These are phyloP conservation scores for Platanthera guangdongensis DNA, from an alignment of 106 monocot genomes.

Conservation along the genomic window DNA sequence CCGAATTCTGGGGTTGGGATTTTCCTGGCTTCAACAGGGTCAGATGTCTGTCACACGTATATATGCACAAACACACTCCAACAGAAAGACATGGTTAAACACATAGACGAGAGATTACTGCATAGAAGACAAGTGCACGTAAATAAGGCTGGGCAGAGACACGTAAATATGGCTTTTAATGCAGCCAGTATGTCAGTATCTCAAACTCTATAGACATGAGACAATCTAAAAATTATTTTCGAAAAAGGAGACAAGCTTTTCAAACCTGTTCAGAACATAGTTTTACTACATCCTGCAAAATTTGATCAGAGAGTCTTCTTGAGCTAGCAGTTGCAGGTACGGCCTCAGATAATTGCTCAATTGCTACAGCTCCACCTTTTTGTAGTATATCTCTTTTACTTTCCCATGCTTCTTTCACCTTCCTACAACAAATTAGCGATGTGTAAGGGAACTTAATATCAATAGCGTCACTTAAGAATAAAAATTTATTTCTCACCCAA, in stretches of 20 bases:
- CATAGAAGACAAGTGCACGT: background rate
- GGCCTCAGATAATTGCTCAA: constrained; percentile 82
- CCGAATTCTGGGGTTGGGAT: too few relatives aligned
- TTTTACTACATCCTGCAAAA: constrained; percentile 30
- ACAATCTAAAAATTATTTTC: background rate
- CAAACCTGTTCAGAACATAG: constrained; percentile 66
- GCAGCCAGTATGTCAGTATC: background rate
- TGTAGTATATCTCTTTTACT: constrained; percentile 71
- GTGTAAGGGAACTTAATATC: background rate
- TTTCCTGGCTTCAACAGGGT: too few relatives aligned
- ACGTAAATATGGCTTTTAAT: background rate
- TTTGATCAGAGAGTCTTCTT: constrained; percentile 34
- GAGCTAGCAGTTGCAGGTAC: constrained; percentile 43
- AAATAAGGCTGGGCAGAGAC: background rate
- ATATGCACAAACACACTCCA: too few relatives aligned
- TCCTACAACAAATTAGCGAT: constrained; percentile 31
- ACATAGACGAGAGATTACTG: background rate
- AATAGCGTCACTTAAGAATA: background rate
- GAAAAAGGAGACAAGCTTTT: background rate
- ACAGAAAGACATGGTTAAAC: too few relatives aligned
- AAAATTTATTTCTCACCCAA: constrained; percentile 37
- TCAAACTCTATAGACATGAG: background rate
- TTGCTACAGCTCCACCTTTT: constrained; percentile 46
- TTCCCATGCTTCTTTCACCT: constrained; percentile 91
- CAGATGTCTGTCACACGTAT: too few relatives aligned